Base-by-base conservation (phyloP, 1,284 basidiomycete species). In the Kwoniella shivajii region DNA sequence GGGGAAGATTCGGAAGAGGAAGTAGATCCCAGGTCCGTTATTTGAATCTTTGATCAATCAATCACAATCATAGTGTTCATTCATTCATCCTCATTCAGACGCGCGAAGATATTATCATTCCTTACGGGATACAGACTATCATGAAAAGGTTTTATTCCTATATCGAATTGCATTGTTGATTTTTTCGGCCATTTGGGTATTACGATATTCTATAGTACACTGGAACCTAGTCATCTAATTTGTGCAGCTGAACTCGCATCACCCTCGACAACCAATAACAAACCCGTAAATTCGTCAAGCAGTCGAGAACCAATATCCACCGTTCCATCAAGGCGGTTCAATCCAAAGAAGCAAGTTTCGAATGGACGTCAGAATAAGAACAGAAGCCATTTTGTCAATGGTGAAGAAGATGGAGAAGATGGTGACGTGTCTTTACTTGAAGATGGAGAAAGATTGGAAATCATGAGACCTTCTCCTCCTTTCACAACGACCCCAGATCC, bases 211-310 rank as follows among this genome's bases (percentile, higher is more conserved):
- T 33, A 30, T 43, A 72, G 68, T 16, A 56, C 61, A 1, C 59
- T 70, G 18, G 67, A 72, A 16, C 48, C 65, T 1, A 53, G 58
- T 16, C 54, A 66, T 22, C 50, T 72, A 0, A 58, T 72, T 6
- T 72, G 70, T 39, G 58, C 61, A 16, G 68, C 66, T 5, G 64
- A 70, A n/a, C 52, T 72, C 16, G 43, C 26, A 16, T 33, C 49
- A 11, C 50, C 54, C 1, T 16, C 27, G 4, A 50, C 1, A 7
- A 27, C 20, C 10, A 11, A 27, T n/a, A n/a, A n/a, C n/a, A n/a
- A n/a, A n/a, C n/a, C n/a, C n/a, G n/a, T n/a, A n/a, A n/a, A n/a
- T n/a, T n/a, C n/a, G n/a, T n/a, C n/a, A n/a, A n/a, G n/a, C n/a
- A n/a, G n/a, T n/a, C n/a, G n/a, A 26, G 14, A 20, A 13, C 33